Evolutionary conservation across 805 yeast genomes (phyloP), one percentile per base, ranked within the genome.

Genomic region (Kregervanrija delftensis): DNA sequence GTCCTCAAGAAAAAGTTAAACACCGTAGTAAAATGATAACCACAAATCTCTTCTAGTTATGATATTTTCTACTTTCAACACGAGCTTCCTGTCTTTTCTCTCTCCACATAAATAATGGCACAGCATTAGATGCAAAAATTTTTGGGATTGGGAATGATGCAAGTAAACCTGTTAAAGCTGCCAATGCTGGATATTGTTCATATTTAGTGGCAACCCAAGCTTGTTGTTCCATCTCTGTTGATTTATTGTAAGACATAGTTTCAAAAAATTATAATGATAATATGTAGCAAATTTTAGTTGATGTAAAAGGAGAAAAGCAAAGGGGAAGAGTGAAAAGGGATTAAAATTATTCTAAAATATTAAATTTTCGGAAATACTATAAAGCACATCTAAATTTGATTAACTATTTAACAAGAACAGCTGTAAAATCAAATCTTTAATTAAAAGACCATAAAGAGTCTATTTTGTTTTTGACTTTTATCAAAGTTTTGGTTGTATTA

Each of bases 101-200:
- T 48, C 73, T 65, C 59, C 69, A 71, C 59, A 76, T 73, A 54
- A 79, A 53, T 39, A 79, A 59, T 10, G 85, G 85, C 36, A 79
- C 73, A 31, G 80, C 79, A 59, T 79, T 79, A 11, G 83, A 76
- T 4, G 78, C 73, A 59, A 79, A 76, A 39, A 77, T 65, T 57
- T 77, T 77, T 45, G 72, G 71, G 30, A 74, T 70, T 14, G 84
- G 83, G 55, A 76, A 73, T 11, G 83, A 77, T 12, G 81, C 78
- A 37, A 76, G 56, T 49, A 79, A 61, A 3, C 83, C 83, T 42
- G 76, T 76, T 41, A 77, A 50, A 8, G 83, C 82, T 11, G 81
- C 76, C 41, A 79, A 59, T 3, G 81, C 83, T 6, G 83, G 81
- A 46, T 64, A 66, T 33, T 72, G 65, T 44, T 79, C 68, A 48